Conservation (phyloP, 2,329 filamentous ascomycete species). For the Trichophyton verrucosum region DNA sequence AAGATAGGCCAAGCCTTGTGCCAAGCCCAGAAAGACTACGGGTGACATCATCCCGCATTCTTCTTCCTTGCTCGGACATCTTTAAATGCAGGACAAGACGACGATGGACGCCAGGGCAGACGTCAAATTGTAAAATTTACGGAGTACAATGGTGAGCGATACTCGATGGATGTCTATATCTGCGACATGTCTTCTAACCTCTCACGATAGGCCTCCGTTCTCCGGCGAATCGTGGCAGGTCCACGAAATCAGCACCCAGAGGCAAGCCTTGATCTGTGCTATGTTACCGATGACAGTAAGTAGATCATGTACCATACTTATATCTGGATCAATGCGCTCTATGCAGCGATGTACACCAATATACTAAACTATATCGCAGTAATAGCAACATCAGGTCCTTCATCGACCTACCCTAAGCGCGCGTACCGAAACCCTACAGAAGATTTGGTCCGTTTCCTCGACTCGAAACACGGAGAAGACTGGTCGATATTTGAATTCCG, state of each 20-base stretch:
- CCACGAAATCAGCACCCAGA: conserved; percentile 75
- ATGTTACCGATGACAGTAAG: conserved; percentile 66
- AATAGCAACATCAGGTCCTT: conserved; percentile 71
- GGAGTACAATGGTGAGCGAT: background rate
- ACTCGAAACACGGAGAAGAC: conserved; percentile 65
- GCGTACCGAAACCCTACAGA: conserved; percentile 91
- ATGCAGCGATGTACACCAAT: background rate
- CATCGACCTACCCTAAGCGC: conserved; percentile 74
- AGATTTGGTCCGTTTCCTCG: conserved; percentile 74
- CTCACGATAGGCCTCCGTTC: conserved; percentile 49
- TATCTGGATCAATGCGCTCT: background rate
- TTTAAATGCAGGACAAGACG: background rate
- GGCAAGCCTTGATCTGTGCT: conserved; percentile 84
- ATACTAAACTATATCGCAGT: conserved; percentile 26
- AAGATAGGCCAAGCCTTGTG: background rate
- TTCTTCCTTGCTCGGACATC: background rate
- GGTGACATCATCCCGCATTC: background rate
- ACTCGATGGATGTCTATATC: background rate
- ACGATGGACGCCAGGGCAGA: background rate
- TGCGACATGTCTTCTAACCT: background rate
- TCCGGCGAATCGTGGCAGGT: conserved; percentile 83
- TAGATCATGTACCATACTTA: background rate
- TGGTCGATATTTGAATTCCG: conserved; percentile 99
- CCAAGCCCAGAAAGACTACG: background rate
- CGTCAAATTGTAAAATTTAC: background rate